Evolutionary conservation across 2,329 filamentous ascomycete species (phyloP), one percentile per base, ranked within the genome.

Genomic region (Sordariomycetes sp.): DNA sequence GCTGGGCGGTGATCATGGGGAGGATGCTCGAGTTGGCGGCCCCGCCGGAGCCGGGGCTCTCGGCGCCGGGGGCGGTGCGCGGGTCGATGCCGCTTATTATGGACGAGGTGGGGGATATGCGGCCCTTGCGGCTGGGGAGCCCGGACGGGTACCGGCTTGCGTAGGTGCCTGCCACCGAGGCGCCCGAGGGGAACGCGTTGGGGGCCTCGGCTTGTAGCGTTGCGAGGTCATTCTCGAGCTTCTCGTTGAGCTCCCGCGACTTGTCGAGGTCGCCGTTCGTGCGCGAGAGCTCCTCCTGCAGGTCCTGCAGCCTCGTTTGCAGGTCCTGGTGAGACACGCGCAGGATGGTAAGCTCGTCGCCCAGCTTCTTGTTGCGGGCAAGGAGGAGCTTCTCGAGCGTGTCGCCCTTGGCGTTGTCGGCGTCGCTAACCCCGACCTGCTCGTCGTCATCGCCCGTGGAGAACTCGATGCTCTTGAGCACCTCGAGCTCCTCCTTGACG

Each of bases 31-130:
- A 89, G 18, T 53, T 53, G 5, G 53, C 53, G 7, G 32, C 55
- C 12, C 24, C 40, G 18, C 55, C 55, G 37, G 14, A n/a, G 12
- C 51, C 53, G 48, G n/a, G 35, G 2, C 90, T 89, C 53, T 90
- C 88, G 18, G 79, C 74, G 46, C 78, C 72, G 10, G 72, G 69
- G 54, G 73, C 76, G 50, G 76, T 61, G 18, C 83, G 80, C 24
- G 88, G 86, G 66, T 96, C 89, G 68, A 97, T 91, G n/a, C 94
- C 94, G 60, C 92, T 97, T 65, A 99, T 97, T 66, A 99, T 97
- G 22, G 93, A 97, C 3, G 93, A 97, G 1, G 94, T 97, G 0
- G 94, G 95, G 2, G 94, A 97, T 18, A 88, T 82, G 55, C 79
- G 77, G 34, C 88, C 83, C 65, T 85, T 83, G 54, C 88, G 81